phyloP scores from a whole-genome alignment of 169 alveolate species.

The Nephromyces sp. region DNA sequence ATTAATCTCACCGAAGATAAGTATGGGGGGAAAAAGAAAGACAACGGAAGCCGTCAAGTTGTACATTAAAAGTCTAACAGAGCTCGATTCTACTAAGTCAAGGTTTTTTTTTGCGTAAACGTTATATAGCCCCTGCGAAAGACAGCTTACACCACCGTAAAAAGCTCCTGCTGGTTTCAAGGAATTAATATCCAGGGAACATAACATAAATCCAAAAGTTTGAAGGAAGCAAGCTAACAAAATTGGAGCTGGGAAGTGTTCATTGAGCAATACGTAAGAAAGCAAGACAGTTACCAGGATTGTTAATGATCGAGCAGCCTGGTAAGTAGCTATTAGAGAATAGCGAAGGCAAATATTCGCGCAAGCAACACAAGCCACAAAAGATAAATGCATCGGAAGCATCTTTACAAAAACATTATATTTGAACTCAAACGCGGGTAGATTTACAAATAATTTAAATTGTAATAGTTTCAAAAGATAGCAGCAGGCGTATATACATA shows the following conservation, averaged over 20 bases:
- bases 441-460: not conserved
- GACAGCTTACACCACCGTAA: constrained; percentile 38
- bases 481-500: not conserved
- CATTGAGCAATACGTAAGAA: constrained; percentile 36
- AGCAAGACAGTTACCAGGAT: constrained; percentile 36
- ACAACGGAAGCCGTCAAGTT: constrained; percentile 28
- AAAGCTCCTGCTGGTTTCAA: constrained; percentile 30
- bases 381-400: constrained; percentile 39
- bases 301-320: constrained; percentile 50
- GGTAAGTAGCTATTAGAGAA: constrained; percentile 49
- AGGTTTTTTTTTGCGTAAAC: constrained; percentile 40
- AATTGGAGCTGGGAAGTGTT: constrained; percentile 17
- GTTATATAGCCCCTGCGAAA: constrained; percentile 45
- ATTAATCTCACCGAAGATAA: constrained; percentile 17
- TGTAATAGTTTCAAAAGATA: not conserved
- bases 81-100: constrained; percentile 13
- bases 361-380: constrained; percentile 44
- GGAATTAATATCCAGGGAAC: constrained; percentile 33
- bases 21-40: constrained; percentile 28
- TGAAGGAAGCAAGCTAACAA: constrained; percentile 40
- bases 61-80: constrained; percentile 12
- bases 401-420: constrained; percentile 2
- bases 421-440: not conserved
- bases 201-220: constrained; percentile 38
- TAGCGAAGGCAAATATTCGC: constrained; percentile 41